Evolutionary conservation across 148 eudicot genomes (phyloP), one percentile per base, ranked within the genome.

Genomic region (Amaranthus hypochondriacus): DNA sequence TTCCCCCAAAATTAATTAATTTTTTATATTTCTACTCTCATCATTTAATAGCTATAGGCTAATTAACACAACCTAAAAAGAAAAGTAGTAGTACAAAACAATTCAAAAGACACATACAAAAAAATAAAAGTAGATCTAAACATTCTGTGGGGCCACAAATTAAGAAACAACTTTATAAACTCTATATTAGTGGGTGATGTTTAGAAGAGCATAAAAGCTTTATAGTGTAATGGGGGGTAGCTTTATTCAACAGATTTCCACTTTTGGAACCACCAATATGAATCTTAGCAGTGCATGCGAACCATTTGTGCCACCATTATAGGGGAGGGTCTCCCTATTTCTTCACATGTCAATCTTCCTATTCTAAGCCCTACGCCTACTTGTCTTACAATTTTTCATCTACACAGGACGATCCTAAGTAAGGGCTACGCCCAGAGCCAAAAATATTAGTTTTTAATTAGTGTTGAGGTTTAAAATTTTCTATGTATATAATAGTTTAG

Each of bases 201-300:
- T 70, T 39, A 10, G 48, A 56, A 77, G 70, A 56, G 53, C 51
- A 64, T 55, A 69, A 48, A 5, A 9, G 8, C 5, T 48, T 5
- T 57, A 47, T 68, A 60, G 11, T 63, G 10, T 47, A 44, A 7
- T 65, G 56, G 56, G 59, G 48, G 14, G 48, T 61, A 63, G 66
- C 57, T 77, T 71, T 63, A 66, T 47, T 64, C 39, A 63, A 53
- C 57, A n/a, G 58, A 54, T 52, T 56, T 68, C 44, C 76, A 48
- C 66, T 69, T 67, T 78, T 73, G 73, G 73, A 73, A 78, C 52
- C 13, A 68, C 73, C 77, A 73, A 69, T 69, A 79, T 74, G 74
- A 62, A 68, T 69, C 66, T 68, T 69, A 69, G 72, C 28, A 75
- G 73, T 75, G 80, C 82, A 82, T 82, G 80, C 82, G 75, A 78